phyloP scores from a whole-genome alignment of 768 basidiomycete genomes.

The Psilocybe cyanescens region DNA sequence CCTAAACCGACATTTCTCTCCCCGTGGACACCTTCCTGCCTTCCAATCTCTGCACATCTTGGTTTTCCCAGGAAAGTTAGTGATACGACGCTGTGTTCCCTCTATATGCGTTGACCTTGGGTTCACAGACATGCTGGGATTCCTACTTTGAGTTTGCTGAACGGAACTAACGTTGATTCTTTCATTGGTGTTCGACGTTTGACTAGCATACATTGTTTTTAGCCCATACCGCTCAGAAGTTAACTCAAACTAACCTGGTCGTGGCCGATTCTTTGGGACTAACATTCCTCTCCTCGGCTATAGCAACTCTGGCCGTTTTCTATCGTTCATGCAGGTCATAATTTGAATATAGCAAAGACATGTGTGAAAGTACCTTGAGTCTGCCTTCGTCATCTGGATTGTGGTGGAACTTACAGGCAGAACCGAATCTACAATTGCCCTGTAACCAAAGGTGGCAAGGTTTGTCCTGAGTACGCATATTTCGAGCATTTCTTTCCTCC shows the following conservation, averaged over 20 bases:
- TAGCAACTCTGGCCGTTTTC: background rate
- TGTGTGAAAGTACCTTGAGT: background rate
- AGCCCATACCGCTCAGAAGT: too few relatives aligned
- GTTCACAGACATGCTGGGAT: background rate
- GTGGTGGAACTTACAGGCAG: conserved; percentile 15
- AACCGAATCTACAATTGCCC: conserved; percentile 15
- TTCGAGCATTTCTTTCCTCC: too few relatives aligned
- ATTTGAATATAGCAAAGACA: background rate
- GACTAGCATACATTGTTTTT: too few relatives aligned
- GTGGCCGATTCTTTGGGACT: background rate
- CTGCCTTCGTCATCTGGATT: background rate
- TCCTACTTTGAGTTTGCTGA: background rate
- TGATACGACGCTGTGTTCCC: too few relatives aligned
- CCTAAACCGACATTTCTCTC: conserved; percentile 35
- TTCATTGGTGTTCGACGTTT: background rate
- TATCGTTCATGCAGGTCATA: background rate
- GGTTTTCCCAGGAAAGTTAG: background rate
- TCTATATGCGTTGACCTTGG: background rate
- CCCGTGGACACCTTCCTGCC: conserved; percentile 39
- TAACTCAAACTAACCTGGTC: too few relatives aligned
- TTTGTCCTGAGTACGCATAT: background rate
- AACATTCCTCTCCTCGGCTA: background rate
- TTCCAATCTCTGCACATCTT: conserved; percentile 28
- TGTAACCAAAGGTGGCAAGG: conserved; percentile 11
- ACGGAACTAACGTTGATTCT: background rate